These are phyloP conservation scores for Gracilaria vermiculophylla DNA, from an alignment of 23 red algal species.

Conservation along the genomic window DNA sequence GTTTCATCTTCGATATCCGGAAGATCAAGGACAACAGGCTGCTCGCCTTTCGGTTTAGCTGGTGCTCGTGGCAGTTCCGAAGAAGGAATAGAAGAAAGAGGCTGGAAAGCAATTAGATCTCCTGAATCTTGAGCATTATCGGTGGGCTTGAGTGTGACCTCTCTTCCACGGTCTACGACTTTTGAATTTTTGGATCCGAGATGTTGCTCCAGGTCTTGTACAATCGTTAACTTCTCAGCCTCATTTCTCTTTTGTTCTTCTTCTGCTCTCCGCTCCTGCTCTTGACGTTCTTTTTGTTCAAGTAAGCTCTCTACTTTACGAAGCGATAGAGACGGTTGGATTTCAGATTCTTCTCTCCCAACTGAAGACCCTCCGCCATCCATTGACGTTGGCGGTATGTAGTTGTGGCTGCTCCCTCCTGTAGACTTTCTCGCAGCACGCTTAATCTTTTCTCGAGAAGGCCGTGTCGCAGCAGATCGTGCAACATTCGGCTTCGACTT, in stretches of 20 bases:
- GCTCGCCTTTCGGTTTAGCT: background rate
- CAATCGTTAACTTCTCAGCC: background rate
- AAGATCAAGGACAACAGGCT: background rate
- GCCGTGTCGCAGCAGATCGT: background rate
- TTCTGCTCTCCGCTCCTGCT: background rate
- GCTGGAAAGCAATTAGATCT: background rate
- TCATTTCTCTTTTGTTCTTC: background rate
- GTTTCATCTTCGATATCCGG: background rate
- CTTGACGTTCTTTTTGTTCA: slow-evolving; percentile 14
- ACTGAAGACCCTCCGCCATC: background rate
- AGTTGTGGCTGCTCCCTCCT: background rate
- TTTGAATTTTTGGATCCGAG: background rate
- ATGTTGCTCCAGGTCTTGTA: background rate
- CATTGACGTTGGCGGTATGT: background rate
- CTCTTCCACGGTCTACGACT: background rate
- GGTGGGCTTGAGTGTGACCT: background rate
- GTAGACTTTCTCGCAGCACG: slow-evolving; percentile 9
- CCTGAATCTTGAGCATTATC: background rate
- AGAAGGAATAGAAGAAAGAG: background rate
- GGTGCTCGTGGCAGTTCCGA: background rate
- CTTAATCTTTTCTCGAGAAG: background rate
- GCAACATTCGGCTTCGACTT: background rate
- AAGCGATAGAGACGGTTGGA: background rate
- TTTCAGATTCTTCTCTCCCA: background rate
- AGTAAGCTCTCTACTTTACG: slow-evolving; percentile 9